phyloP scores from a whole-genome alignment of 805 yeast genomes.

The Candida golubevii region DNA sequence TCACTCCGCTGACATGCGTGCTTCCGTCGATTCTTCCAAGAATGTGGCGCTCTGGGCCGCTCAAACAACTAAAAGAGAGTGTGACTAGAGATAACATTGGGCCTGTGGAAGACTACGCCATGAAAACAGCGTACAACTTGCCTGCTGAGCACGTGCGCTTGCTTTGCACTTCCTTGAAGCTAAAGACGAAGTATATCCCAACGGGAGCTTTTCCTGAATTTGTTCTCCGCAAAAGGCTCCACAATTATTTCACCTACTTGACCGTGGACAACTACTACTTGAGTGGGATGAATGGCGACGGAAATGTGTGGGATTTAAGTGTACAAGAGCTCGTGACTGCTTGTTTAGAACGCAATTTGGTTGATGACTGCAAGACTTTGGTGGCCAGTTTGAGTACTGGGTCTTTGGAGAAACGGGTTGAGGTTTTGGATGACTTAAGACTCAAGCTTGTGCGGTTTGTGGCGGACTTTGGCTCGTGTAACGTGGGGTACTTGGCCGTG shows the following conservation, averaged over 20 bases:
- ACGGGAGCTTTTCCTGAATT: slow-evolving; percentile 34
- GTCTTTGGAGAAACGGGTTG: slow-evolving; percentile 9
- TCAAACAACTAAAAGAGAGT: not conserved
- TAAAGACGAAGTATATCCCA: slow-evolving; percentile 41
- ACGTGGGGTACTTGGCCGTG: slow-evolving; percentile 36
- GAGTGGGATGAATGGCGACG: slow-evolving; percentile 32
- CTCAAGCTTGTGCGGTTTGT: slow-evolving; percentile 37
- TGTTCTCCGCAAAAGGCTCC: slow-evolving; percentile 32
- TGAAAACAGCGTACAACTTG: slow-evolving; percentile 46
- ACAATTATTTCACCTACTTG: slow-evolving; percentile 40
- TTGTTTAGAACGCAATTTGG: slow-evolving; percentile 54
- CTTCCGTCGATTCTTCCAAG: slow-evolving; percentile 44
- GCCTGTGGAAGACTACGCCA: slow-evolving; percentile 23
- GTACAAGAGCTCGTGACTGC: slow-evolving; percentile 49
- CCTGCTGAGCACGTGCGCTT: slow-evolving; percentile 34
- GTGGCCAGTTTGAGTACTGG: slow-evolving; percentile 20
- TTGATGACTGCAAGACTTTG: slow-evolving; percentile 22
- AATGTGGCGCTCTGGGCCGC: slow-evolving; percentile 23
- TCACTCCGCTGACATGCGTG: slow-evolving; percentile 57
- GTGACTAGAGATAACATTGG: slow-evolving; percentile 1
- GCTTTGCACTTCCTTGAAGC: slow-evolving; percentile 33
- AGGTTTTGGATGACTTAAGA: slow-evolving; percentile 28
- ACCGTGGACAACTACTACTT: slow-evolving; percentile 50
- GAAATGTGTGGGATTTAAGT: slow-evolving; percentile 43
- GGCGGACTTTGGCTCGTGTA: slow-evolving; percentile 36